Evolutionary conservation across 495 filamentous ascomycete genomes (phyloP).

Genomic region (Cercophora samala): DNA sequence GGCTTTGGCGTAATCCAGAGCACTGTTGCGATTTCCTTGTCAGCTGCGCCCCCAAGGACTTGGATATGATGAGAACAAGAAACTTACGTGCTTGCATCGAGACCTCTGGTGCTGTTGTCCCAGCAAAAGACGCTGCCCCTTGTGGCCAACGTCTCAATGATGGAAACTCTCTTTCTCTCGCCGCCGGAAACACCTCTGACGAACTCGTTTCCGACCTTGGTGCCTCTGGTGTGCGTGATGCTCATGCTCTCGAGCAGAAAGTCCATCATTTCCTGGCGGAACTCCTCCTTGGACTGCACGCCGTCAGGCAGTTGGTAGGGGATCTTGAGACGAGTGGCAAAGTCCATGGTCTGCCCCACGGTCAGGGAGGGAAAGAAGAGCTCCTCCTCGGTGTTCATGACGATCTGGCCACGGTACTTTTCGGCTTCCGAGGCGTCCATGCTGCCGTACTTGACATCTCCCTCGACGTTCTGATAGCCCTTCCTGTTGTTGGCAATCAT

Average conservation of each 20-base stretch:
- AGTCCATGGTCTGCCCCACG: conserved; percentile 57
- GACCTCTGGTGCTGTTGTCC: conserved; percentile 53
- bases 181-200: conserved; percentile 68
- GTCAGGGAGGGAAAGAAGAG: conserved; percentile 62
- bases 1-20: conserved; percentile 46
- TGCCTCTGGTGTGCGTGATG: conserved; percentile 73
- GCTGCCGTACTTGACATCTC: conserved; percentile 67
- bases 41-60: not conserved
- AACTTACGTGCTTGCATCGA: conserved; percentile 39
- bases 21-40: conserved; percentile 11
- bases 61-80: conserved; percentile 28
- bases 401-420: conserved; percentile 61
- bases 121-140: conserved; percentile 41
- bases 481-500: conserved; percentile 66
- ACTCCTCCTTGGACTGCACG: conserved; percentile 14
- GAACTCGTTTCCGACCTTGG: conserved; percentile 76
- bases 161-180: conserved; percentile 53
- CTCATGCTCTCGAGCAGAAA: conserved; percentile 42
- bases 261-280: conserved; percentile 23
- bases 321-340: conserved; percentile 56
- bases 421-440: conserved; percentile 49
- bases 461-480: conserved; percentile 64
- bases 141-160: conserved; percentile 42
- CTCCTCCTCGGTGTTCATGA: conserved; percentile 55
- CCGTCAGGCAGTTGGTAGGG: conserved; percentile 34